Evolutionary conservation across 1,284 basidiomycete genomes (phyloP), one percentile per base, ranked within the genome.

Genomic region (Cutaneotrichosporon sp.): DNA sequence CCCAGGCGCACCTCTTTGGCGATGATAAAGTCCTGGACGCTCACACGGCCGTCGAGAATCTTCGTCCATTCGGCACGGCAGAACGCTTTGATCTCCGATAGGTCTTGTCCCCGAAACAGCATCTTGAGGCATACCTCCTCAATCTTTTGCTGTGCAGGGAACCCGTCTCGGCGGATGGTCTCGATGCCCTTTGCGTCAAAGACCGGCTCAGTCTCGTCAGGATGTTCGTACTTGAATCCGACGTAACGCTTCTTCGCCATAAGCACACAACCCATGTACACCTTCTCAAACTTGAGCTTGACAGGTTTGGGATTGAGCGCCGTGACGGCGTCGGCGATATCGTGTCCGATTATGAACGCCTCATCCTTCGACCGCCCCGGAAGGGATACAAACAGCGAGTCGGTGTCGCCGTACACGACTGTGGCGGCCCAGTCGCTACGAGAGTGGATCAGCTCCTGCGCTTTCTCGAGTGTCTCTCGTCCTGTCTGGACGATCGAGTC

Each of bases 161-260:
- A 83, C 6, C 90, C 90, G 66, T 98, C 96, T 48, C 94, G 79
- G 5, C 96, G 81, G 20, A 98, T 88, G 0, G 92, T 97, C 75
- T 98, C 96, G 54, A 98, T 97, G 0, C 94, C 96, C 73, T 98
- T 97, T 5, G 92, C 96, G 62, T 98, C 94, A 63, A 98, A 97
- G 0, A 77, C 79, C 0, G 92, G 89, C 47, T 87, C 84, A 2
- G 60, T 70, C 16, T 96, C 89, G 58, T 90, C 86, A 0, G 85
- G 80, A 49, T 77, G 80, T 71, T 98, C 96, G 63, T 87, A 97
- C 71, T 93, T 96, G 78, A 89, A 92, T 2, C 94, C 94, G 9
- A 96, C 93, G 64, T 97, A 97, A 56, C 92, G 83, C 70, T 97
- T 97, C 79, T 98, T 98, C 0, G 93, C 90, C 78, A 97, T 82